phyloP scores from a whole-genome alignment of 2,329 filamentous ascomycete species.

The Juglanconis juglandina region DNA sequence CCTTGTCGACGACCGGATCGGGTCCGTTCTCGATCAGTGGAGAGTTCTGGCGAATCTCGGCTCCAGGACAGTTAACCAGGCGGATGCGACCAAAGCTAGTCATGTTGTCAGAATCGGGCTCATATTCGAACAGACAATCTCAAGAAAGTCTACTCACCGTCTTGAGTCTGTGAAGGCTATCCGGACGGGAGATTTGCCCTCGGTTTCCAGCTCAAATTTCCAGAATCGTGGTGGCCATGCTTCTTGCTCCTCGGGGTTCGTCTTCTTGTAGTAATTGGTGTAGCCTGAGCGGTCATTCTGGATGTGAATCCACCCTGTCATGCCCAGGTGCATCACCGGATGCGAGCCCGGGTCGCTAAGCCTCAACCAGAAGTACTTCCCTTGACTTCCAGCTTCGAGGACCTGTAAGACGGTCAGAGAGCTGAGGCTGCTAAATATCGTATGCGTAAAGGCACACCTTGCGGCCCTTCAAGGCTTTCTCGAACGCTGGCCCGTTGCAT shows the following conservation, averaged over 20 bases:
- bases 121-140: too few species aligned
- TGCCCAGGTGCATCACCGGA: slow-evolving; percentile 83
- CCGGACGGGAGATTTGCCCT: slow-evolving; percentile 50
- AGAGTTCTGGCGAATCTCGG: slow-evolving; percentile 69
- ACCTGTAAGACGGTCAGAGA: slow-evolving; percentile 35
- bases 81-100: slow-evolving; percentile 66
- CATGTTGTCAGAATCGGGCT: background rate
- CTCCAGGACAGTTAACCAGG: slow-evolving; percentile 74
- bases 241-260: slow-evolving; percentile 54
- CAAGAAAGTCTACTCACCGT: slow-evolving; percentile 35
- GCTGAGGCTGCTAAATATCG: background rate
- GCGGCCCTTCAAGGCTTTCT: slow-evolving; percentile 70
- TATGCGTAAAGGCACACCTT: slow-evolving; percentile 38
- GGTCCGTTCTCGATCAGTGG: slow-evolving; percentile 91
- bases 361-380: slow-evolving; percentile 86
- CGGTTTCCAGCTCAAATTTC: slow-evolving; percentile 77
- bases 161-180: slow-evolving; percentile 82
- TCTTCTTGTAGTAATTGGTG: slow-evolving; percentile 76
- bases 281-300: slow-evolving; percentile 73
- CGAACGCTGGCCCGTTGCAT: slow-evolving; percentile 71
- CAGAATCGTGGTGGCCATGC: slow-evolving; percentile 85
- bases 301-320: slow-evolving; percentile 84
- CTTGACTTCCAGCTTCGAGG: slow-evolving; percentile 72
- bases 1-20: slow-evolving; percentile 81
- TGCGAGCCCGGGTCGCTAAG: slow-evolving; percentile 76